phyloP scores from a whole-genome alignment of 495 filamentous ascomycete species.

The Pyrenopolyporus hunteri region DNA sequence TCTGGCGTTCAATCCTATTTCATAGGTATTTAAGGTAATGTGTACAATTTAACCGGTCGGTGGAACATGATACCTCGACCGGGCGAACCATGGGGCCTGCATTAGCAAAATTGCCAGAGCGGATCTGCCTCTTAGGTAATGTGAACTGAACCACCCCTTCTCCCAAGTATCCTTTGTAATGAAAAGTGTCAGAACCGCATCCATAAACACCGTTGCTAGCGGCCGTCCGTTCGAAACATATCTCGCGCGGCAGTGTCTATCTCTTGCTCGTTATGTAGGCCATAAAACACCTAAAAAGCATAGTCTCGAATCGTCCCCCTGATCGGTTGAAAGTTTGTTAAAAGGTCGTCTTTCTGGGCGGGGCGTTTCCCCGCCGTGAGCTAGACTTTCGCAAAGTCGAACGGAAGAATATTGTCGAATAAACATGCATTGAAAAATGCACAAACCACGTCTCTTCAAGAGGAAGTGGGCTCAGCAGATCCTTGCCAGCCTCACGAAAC shows the following conservation, averaged over 20 bases:
- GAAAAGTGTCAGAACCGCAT: conserved; percentile 13
- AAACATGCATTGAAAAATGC: not conserved
- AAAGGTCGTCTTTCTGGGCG: not conserved
- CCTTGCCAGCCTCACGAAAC: conserved; percentile 42
- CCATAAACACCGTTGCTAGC: conserved; percentile 23
- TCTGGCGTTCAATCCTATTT: not conserved
- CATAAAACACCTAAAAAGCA: conserved; percentile 21
- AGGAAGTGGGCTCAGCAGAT: not conserved
- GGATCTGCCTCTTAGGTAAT: conserved; percentile 12
- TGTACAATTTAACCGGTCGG: conserved; percentile 17
- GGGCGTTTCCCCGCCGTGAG: not conserved
- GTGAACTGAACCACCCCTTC: conserved; percentile 12
- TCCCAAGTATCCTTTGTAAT: conserved; percentile 16
- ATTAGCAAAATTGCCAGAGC: not conserved
- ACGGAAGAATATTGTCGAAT: conserved; percentile 13
- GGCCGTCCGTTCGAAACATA: not conserved
- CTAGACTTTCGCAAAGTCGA: conserved; percentile 3
- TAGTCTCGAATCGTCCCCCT: conserved; percentile 29
- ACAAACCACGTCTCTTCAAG: not conserved
- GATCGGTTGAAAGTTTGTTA: conserved; percentile 7
- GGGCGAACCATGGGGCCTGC: not conserved
- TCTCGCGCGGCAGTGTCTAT: conserved; percentile 10
- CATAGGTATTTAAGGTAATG: not conserved
- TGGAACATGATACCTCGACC: conserved; percentile 23
- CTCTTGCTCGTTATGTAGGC: conserved; percentile 16